Conservation (phyloP, 805 yeast species). For the Sugiyamaella valdiviana region DNA sequence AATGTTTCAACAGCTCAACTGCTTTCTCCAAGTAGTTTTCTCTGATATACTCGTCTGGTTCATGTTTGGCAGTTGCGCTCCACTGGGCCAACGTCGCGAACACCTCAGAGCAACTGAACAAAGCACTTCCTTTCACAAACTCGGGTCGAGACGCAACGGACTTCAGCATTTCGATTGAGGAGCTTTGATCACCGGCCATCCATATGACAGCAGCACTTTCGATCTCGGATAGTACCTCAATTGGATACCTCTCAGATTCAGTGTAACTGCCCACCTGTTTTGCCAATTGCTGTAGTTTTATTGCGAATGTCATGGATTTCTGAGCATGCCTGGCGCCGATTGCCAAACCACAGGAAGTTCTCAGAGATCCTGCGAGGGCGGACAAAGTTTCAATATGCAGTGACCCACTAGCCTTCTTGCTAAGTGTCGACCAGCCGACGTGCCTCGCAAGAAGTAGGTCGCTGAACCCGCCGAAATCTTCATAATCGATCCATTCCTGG, state of each 20-base stretch:
- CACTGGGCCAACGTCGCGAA: constrained; percentile 44
- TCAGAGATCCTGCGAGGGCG: background rate
- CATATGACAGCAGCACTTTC: constrained; percentile 60
- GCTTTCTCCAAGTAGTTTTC: constrained; percentile 49
- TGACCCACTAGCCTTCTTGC: background rate
- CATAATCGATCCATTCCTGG: background rate
- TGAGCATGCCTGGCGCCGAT: background rate
- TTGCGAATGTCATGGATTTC: background rate
- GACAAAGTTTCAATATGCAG: background rate
- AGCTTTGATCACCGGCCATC: constrained; percentile 50
- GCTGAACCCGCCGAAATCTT: constrained; percentile 4
- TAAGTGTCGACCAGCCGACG: constrained; percentile 6
- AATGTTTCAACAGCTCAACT: constrained; percentile 17
- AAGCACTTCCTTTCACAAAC: constrained; percentile 1
- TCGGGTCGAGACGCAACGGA: constrained; percentile 21
- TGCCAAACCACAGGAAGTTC: background rate
- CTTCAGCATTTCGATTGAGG: constrained; percentile 52
- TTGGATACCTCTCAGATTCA: background rate
- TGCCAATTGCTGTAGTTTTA: background rate
- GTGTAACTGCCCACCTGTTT: background rate
- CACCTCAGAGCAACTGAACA: constrained; percentile 11
- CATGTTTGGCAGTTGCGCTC: constrained; percentile 67
- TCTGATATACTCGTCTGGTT: constrained; percentile 54
- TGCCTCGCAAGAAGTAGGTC: constrained; percentile 12
- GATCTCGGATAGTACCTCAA: constrained; percentile 23